phyloP scores from a whole-genome alignment of 768 basidiomycete species.

The Psilocybe tampanensis region DNA sequence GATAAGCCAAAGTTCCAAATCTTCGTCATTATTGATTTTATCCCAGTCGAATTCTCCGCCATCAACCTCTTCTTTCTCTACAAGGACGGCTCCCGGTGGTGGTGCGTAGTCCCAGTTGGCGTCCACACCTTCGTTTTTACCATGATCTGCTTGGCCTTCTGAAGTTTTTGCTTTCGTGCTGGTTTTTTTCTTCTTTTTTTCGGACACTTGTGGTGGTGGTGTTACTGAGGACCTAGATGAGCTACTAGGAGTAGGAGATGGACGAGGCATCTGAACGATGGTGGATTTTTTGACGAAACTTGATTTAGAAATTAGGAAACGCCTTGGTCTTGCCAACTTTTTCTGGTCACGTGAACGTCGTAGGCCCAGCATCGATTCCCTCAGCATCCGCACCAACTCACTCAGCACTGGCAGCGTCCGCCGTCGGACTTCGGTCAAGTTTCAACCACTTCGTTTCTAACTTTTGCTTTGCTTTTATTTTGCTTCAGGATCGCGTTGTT shows the following conservation, averaged over 20 bases:
- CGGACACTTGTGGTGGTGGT: constrained; percentile 12
- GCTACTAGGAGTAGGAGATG: constrained; percentile 14
- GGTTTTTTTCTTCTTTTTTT: constrained; percentile 20
- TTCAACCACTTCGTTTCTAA: too few species aligned
- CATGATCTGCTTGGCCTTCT: constrained; percentile 24
- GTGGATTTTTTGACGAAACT: background rate
- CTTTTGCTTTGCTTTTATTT: too few species aligned
- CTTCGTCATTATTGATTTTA: constrained; percentile 50
- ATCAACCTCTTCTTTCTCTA: constrained; percentile 51
- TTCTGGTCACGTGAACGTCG: too few species aligned
- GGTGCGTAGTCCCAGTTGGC: constrained; percentile 63
- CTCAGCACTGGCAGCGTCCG: too few species aligned
- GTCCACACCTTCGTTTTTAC: constrained; percentile 56
- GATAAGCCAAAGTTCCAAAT: constrained; percentile 72
- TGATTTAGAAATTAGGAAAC: too few species aligned
- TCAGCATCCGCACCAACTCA: too few species aligned
- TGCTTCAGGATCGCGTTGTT: too few species aligned
- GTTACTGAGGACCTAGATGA: constrained; percentile 19
- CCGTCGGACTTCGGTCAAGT: too few species aligned
- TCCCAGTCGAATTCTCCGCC: constrained; percentile 72
- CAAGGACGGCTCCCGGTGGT: constrained; percentile 49
- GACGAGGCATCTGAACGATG: background rate
- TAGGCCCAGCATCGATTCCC: too few species aligned
- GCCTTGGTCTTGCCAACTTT: too few species aligned
- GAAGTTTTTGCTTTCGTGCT: constrained; percentile 27